Evolutionary conservation across 805 yeast genomes (phyloP), one percentile per base, ranked within the genome.

Genomic region (Kuraishia ogatae): DNA sequence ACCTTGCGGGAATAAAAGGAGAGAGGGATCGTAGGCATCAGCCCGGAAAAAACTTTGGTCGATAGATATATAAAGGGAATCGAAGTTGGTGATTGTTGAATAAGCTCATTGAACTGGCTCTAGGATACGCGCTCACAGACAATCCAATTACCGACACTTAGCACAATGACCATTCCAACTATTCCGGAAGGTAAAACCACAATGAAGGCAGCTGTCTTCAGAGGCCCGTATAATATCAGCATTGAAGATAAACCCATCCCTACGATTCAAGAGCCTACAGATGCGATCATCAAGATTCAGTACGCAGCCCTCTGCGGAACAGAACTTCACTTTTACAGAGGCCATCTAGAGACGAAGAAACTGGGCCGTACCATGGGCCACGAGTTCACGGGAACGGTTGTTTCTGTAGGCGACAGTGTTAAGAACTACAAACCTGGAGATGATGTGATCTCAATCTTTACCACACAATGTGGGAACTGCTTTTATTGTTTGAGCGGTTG

Each of bases 381-480:
- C 64, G 83, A 79, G 61, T 72, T 77, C 53, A 63, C 72, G 20
- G 82, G 82, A 2, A 66, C 66, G 1, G 66, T 79, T 10, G 76
- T 70, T 2, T 73, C 69, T 4, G 70, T 65, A 20, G 82, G 82
- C 1, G 35, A 56, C 2, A 61, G 51, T 3, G 70, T 69, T 1
- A 50, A 57, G 3, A 62, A 64, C 17, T 74, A 79, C 58, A 60
- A 64, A 50, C 59, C 70, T 11, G 83, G 82, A 1, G 83, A 79
- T 53, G 67, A 68, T 17, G 83, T 79, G 4, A 68, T 78, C 26
- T 68, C 78, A 22, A 65, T 70, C 13, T 80, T 80, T 59, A 82
- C 86, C 6, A 73, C 79, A 10, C 85, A 81, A 57, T 82, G 87
- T 64, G 85, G 85, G 1, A 65, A 69, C 28, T 82, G 87, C 62